A percentile compares a stretch with the other conserved stretches of the same genome.
Evolutionary conservation across 2,329 filamentous ascomycete species (phyloP).

Genomic region (Phialocephala sp.): DNA sequence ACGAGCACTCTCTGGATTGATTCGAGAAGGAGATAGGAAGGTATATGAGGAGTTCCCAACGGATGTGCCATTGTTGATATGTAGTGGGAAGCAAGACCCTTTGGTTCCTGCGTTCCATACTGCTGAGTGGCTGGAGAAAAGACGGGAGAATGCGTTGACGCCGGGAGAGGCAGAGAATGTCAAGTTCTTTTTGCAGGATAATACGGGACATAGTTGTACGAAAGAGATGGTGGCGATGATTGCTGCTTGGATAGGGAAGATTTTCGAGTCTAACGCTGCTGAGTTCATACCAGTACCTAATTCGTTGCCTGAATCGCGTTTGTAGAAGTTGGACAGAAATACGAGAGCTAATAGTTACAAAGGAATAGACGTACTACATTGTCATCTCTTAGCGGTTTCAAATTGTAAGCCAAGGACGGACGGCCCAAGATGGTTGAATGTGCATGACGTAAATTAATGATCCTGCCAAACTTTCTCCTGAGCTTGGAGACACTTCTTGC

Average conservation of each 20-base stretch:
- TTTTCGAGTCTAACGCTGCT: conserved; percentile 13
- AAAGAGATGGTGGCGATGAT: conserved; percentile 32
- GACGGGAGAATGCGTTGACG: neutral
- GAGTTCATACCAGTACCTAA: neutral
- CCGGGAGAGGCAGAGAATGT: conserved; percentile 8
- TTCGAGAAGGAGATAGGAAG: conserved; percentile 21
- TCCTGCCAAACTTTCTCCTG: too few species aligned
- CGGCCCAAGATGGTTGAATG: too few species aligned
- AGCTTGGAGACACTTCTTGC: too few species aligned
- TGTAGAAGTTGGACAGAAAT: neutral
- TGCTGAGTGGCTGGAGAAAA: conserved; percentile 24
- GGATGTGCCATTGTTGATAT: conserved; percentile 26
- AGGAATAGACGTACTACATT: too few species aligned
- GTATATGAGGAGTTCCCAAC: conserved; percentile 26
- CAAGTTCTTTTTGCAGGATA: conserved; percentile 31
- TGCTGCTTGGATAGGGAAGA: conserved; percentile 24
- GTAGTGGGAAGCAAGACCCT: conserved; percentile 25
- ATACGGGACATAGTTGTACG: conserved; percentile 32
- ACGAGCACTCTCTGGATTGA: conserved; percentile 10
- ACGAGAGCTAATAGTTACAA: too few species aligned
- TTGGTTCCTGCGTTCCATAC: conserved; percentile 27
- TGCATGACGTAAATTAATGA: too few species aligned
- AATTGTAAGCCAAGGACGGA: too few species aligned
- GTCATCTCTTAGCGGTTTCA: too few species aligned
- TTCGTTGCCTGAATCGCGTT: neutral